A percentile compares a stretch with the other conserved stretches of the same genome.
phyloP scores from a whole-genome alignment of 1,139 yeast species.

The Suhomyces panamericanus region DNA sequence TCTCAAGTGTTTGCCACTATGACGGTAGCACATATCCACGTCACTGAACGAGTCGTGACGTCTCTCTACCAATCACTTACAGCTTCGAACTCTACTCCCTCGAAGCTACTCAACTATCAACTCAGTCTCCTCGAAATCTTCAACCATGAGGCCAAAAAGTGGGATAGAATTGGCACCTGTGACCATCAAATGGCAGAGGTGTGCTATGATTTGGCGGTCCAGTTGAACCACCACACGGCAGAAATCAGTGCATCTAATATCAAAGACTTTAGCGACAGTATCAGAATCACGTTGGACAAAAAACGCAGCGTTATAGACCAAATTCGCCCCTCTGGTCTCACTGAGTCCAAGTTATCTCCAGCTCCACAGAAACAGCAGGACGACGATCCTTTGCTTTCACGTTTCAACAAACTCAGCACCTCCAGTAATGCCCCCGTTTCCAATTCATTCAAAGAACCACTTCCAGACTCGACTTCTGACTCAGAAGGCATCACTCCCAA shows the following conservation, averaged over 20 bases:
- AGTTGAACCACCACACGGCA: slow-evolving; percentile 19
- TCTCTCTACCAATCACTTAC: slow-evolving; percentile 4
- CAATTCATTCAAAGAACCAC: not conserved
- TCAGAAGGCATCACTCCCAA: slow-evolving; percentile 28
- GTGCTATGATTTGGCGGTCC: slow-evolving; percentile 22
- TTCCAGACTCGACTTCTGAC: not conserved
- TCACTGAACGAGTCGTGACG: slow-evolving; percentile 2
- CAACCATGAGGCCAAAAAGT: slow-evolving; percentile 32
- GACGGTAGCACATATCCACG: slow-evolving; percentile 1
- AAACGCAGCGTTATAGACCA: slow-evolving; percentile 17
- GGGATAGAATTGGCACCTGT: slow-evolving; percentile 33
- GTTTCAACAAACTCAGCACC: slow-evolving; percentile 15
- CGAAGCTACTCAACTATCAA: slow-evolving; percentile 28
- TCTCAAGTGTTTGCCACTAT: not conserved
- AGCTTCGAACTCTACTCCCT: not conserved
- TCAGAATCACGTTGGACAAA: slow-evolving; percentile 25
- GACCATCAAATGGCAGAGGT: slow-evolving; percentile 42
- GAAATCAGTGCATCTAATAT: slow-evolving; percentile 16
- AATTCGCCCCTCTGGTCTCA: not conserved
- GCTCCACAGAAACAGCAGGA: not conserved
- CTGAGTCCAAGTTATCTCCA: not conserved
- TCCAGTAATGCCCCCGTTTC: not conserved
- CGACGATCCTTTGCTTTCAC: slow-evolving; percentile 18
- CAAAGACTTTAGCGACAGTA: slow-evolving; percentile 21
- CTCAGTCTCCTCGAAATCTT: slow-evolving; percentile 38